Base-by-base conservation (phyloP, 371 early-diverging fungal genomes). In the Mycotypha africana region DNA sequence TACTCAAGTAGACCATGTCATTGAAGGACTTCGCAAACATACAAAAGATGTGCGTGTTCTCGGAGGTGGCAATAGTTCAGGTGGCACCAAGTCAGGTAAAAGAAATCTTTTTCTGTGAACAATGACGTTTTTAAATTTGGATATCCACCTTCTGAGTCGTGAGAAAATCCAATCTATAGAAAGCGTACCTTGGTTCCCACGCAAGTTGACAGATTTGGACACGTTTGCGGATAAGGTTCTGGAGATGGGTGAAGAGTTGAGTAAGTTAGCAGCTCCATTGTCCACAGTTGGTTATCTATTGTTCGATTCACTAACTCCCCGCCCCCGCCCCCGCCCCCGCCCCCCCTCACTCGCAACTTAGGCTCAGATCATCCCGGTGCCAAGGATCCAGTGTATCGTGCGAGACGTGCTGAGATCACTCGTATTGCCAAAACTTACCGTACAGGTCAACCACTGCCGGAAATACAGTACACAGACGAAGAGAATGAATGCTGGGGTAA, bases 341-440 rank as follows among this genome's bases (percentile, higher is more conserved):
- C n/a, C n/a, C n/a, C n/a, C 21, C 19, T 33, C 16, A 15, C 23
- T 23, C n/a, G n/a, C n/a, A n/a, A n/a, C 12, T 17, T 45, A 73
- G 89, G 86, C 37, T 85, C 93, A 25, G 95, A 95, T 58, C 95
- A 95, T 59, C 95, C 96, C 15, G 98, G 98, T 31, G 95, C 93
- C 50, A 75, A 81, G 24, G 98, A 97, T 55, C 73, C 79, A 12
- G 81, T 53, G 26, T 97, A 96, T 72, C 84, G 96, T 36, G 79
- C 74, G 25, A 82, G 98, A 32, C 81, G 98, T 24, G 71, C 78
- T 12, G 90, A 91, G 45, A 95, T 97, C 46, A 91, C 94, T 30
- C 65, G 75, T 34, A 84, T 84, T 61, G 97, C 97, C 37, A 86
- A 86, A 60, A 82, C 76, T 15, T 87, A 88, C 67, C 78, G 85